phyloP scores from a whole-genome alignment of 2,329 filamentous ascomycete genomes.

The Penicillium sp. region DNA sequence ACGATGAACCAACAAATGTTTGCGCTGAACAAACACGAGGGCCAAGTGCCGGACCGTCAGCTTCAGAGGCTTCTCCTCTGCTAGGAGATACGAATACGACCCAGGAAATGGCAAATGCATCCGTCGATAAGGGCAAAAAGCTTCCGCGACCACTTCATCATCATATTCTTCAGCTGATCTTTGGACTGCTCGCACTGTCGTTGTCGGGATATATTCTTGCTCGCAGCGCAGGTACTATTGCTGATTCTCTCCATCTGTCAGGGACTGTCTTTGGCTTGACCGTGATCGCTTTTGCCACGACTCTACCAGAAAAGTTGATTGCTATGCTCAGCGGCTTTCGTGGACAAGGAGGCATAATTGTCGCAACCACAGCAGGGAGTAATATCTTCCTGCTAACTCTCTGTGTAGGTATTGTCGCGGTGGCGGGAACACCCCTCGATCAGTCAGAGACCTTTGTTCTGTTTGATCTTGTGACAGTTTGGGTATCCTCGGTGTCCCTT shows the following conservation, averaged over 20 bases:
- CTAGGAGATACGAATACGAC: conserved; percentile 4
- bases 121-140: conserved; percentile 4
- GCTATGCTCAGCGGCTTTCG: conserved; percentile 49
- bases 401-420: conserved; percentile 35
- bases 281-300: conserved; percentile 53
- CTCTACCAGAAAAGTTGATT: conserved; percentile 54
- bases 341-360: conserved; percentile 50
- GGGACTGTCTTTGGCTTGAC: conserved; percentile 49
- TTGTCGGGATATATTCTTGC: conserved; percentile 52
- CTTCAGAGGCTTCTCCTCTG: conserved; percentile 22
- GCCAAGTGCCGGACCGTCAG: not conserved
- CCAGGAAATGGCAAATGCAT: not conserved
- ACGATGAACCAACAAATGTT: conserved; percentile 24
- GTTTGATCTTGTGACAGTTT: conserved; percentile 25
- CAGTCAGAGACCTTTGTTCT: conserved; percentile 16
- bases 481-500: conserved; percentile 16
- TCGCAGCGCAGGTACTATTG: conserved; percentile 44
- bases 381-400: no score
- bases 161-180: conserved; percentile 44
- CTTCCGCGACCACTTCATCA: conserved; percentile 25
- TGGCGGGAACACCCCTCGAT: conserved; percentile 6
- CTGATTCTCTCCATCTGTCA: conserved; percentile 44
- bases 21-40: not conserved
- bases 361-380: conserved; percentile 54
- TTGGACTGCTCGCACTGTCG: conserved; percentile 46